Base-by-base conservation (phyloP, 768 basidiomycete species). In the Royoungia palumana region DNA sequence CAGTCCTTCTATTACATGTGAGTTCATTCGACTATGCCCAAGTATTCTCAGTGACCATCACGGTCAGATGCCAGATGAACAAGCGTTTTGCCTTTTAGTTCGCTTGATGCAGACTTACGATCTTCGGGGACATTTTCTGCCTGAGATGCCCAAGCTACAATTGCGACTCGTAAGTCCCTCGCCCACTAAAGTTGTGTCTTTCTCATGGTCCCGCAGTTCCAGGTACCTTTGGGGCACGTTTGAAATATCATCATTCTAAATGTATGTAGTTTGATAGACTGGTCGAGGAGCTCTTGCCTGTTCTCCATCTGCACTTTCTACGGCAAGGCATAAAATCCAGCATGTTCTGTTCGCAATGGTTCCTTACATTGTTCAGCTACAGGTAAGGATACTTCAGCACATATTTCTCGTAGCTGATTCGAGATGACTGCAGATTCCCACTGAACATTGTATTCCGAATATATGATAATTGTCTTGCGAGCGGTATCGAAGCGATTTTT, bases 341-440 rank as follows among this genome's bases (percentile, higher is more conserved):
- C 70, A 98, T 99, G 94, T 98, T 88, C 64, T 95, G 92, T 61
- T 93, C 91, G 13, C 96, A 98, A 56, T 99, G 96, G 96, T 97
- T 98, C 69, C 75, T 99, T 64, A 98, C 96, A 0, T 71, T 99
- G 65, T 98, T 98, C 73, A 90, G 91, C 63, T 97, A 95, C 69
- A 82, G 91, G 91, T 87, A 61, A 59, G 78, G 63, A 6, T 21
- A 22, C 24, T 24, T 9, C 30, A 25, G 45, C 17, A 27, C 16
- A 14, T 30, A 20, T 45, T 32, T 12, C 2, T 32, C 35, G 3
- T 41, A 13, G 22, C 30, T 25, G 27, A 20, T 16, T 35, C 41
- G 30, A 52, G 16, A 28, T 22, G 27, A 22, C 16, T 12, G 11
- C 57, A 96, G 96, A 24, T 97, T 98, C 67, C 96, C 96, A 0